Evolutionary conservation across 1,284 basidiomycete genomes (phyloP).

Genomic region (Stereum hirsutum): DNA sequence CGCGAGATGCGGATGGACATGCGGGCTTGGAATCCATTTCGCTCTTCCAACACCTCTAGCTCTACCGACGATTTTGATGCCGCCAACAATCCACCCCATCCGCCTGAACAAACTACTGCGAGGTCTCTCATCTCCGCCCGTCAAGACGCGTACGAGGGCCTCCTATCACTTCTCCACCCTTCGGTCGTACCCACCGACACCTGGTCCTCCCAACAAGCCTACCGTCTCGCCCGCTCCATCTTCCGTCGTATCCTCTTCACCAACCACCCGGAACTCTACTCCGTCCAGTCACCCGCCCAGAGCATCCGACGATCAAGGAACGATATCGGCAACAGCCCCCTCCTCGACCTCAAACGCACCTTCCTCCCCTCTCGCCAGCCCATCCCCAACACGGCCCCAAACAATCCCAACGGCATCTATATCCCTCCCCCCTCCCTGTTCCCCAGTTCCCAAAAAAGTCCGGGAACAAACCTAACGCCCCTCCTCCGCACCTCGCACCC

Average conservation of each 20-base stretch:
- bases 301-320: conserved; percentile 21
- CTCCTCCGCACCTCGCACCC: too few relatives aligned
- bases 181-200: conserved; percentile 22
- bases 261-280: conserved; percentile 30
- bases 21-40: too few relatives aligned
- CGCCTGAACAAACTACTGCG: background rate
- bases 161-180: conserved; percentile 17
- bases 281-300: conserved; percentile 18
- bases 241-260: conserved; percentile 43
- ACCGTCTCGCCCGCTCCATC: conserved; percentile 33
- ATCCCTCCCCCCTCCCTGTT: too few relatives aligned
- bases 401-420: too few relatives aligned
- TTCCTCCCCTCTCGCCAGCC: too few relatives aligned
- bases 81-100: conserved; percentile 11
- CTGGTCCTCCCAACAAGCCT: conserved; percentile 39
- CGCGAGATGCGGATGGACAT: conserved; percentile 19
- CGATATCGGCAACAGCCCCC: conserved; percentile 16
- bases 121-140: background rate
- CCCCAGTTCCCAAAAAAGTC: too few relatives aligned
- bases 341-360: conserved; percentile 17
- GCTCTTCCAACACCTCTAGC: too few relatives aligned
- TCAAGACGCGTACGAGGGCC: conserved; percentile 6
- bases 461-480: too few relatives aligned
- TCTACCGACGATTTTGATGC: too few relatives aligned
- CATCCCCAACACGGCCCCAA: too few relatives aligned